phyloP scores from a whole-genome alignment of 2,329 filamentous ascomycete species.

The Paramyrothecium roridum region DNA sequence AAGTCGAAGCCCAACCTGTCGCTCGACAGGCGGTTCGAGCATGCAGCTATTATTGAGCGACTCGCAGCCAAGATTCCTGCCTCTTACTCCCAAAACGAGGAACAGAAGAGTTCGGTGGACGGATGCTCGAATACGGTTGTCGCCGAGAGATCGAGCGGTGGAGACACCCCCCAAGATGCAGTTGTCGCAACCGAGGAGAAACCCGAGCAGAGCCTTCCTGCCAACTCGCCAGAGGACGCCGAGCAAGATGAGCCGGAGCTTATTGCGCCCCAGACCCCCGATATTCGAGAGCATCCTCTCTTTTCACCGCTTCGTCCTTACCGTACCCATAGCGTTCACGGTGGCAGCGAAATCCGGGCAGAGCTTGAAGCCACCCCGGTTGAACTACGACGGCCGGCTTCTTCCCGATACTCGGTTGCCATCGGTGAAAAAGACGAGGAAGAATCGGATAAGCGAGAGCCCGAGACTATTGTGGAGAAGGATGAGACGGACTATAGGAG shows the following conservation, averaged over 20 bases:
- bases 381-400: not conserved
- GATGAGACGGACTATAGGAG: not conserved
- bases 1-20: no score
- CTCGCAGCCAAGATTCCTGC: not conserved
- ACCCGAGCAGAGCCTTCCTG: not conserved
- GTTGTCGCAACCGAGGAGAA: not conserved
- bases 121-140: not conserved
- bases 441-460: not conserved
- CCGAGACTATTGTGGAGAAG: not conserved
- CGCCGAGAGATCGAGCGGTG: not conserved
- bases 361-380: not conserved
- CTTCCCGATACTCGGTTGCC: not conserved
- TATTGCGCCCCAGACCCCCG: no score
- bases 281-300: not conserved
- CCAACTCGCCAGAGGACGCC: not conserved
- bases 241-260: no score
- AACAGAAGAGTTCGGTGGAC: not conserved
- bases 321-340: not conserved
- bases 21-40: not conserved
- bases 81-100: not conserved
- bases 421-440: not conserved
- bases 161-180: not conserved
- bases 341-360: not conserved
- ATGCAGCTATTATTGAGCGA: not conserved
- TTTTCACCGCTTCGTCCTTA: not conserved